phyloP scores from a whole-genome alignment of 2,329 filamentous ascomycete species.

The Sporothrix mexicana region DNA sequence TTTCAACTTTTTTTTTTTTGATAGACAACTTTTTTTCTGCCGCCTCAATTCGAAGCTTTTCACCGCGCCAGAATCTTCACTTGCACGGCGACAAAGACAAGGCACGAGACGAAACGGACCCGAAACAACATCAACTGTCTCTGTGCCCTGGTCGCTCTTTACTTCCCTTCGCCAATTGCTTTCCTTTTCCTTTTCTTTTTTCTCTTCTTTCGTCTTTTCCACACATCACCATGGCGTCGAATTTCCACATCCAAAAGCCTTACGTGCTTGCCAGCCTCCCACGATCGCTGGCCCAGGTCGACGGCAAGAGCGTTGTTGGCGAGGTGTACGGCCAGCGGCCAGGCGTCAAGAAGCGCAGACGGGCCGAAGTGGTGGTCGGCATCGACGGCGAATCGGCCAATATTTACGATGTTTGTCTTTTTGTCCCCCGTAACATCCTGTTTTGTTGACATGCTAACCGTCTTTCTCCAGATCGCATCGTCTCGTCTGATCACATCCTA shows the following conservation, averaged over 20 bases:
- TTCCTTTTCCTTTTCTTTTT: not conserved
- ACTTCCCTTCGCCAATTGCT: not conserved
- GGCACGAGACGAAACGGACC: not conserved
- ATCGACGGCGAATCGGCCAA: slow-evolving; percentile 69
- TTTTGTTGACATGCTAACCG: slow-evolving; percentile 28
- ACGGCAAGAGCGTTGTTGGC: slow-evolving; percentile 60
- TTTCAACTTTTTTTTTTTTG: slow-evolving; percentile 37
- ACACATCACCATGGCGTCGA: slow-evolving; percentile 56
- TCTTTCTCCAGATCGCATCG: slow-evolving; percentile 58
- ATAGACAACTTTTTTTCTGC: slow-evolving; percentile 38
- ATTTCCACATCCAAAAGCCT: slow-evolving; percentile 68
- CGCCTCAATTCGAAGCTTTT: slow-evolving; percentile 33
- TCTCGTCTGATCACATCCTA: slow-evolving; percentile 69
- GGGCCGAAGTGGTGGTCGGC: slow-evolving; percentile 67
- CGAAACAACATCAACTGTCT: not conserved
- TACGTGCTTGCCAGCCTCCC: slow-evolving; percentile 67
- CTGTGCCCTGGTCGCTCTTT: not conserved
- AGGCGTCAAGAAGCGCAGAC: slow-evolving; percentile 65
- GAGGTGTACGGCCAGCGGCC: slow-evolving; percentile 65
- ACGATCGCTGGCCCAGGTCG: slow-evolving; percentile 59
- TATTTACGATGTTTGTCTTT: slow-evolving; percentile 64
- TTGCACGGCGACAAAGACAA: slow-evolving; percentile 20
- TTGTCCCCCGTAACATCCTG: no score
- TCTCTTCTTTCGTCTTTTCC: not conserved
- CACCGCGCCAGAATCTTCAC: slow-evolving; percentile 27